Conservation (phyloP, 345 rosid genomes). For the Geranium brycei region DNA sequence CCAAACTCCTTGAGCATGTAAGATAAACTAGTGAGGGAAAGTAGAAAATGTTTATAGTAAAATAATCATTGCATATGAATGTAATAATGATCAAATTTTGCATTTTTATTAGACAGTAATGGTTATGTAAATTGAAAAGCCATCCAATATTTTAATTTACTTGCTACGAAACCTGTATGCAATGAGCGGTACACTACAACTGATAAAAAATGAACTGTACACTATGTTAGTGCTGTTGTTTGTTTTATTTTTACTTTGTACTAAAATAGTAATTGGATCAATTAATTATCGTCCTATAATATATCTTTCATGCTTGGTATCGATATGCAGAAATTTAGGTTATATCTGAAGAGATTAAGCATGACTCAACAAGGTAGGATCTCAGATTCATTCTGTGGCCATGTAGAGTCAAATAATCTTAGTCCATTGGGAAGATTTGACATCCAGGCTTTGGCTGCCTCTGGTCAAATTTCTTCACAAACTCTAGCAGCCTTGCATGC, state of each 20-base stretch:
- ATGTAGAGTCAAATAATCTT: conserved; percentile 34
- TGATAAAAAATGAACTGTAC: too few relatives aligned
- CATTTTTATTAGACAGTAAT: too few relatives aligned
- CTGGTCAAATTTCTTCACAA: conserved; percentile 63
- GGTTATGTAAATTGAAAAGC: too few relatives aligned
- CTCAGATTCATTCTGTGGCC: conserved; percentile 27
- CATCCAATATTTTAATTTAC: too few relatives aligned
- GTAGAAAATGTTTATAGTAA: too few relatives aligned
- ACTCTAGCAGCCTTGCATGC: conserved; percentile 56
- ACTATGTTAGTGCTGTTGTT: too few relatives aligned
- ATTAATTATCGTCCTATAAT: not conserved
- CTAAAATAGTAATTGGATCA: not conserved
- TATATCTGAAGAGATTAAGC: conserved; percentile 59
- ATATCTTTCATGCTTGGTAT: not conserved
- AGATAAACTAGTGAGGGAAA: too few relatives aligned
- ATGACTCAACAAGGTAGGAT: conserved; percentile 40
- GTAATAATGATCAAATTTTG: too few relatives aligned
- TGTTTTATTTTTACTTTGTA: not conserved
- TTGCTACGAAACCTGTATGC: too few relatives aligned
- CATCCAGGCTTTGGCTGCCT: conserved; percentile 53
- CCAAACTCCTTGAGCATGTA: too few relatives aligned
- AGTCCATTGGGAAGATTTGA: conserved; percentile 42
- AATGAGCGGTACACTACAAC: too few relatives aligned
- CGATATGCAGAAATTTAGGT: conserved; percentile 51
- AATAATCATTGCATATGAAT: too few relatives aligned